Evolutionary conservation across 805 yeast genomes (phyloP).

Genomic region (Ogataea neopini): DNA sequence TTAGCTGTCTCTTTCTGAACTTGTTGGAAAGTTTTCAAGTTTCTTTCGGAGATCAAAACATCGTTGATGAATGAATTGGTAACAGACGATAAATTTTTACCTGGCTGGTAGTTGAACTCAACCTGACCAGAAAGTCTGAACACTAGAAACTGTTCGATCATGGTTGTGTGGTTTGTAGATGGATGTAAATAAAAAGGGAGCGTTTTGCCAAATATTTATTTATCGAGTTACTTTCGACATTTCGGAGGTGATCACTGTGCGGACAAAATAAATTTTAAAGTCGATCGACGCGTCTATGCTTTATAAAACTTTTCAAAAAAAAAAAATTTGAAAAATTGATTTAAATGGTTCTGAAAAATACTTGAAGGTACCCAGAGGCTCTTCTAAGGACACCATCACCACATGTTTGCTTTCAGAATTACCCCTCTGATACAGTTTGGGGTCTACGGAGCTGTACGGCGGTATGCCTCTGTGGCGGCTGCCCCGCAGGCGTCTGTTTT

Average conservation of each 20-base stretch:
- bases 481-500: constrained; percentile 2
- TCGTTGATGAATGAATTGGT: constrained; percentile 51
- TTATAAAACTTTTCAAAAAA: neutral
- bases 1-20: constrained; percentile 21
- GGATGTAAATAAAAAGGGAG: neutral
- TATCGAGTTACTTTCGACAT: neutral
- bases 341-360: neutral
- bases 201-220: neutral
- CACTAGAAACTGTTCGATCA: constrained; percentile 51
- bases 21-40: constrained; percentile 24
- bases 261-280: neutral
- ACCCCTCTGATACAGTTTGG: neutral
- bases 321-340: neutral
- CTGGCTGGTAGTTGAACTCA: constrained; percentile 46
- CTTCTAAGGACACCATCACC: neutral
- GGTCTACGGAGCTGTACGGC: neutral
- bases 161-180: constrained; percentile 12
- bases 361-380: neutral
- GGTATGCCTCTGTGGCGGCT: constrained; percentile 1
- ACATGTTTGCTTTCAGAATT: neutral
- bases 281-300: neutral
- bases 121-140: constrained; percentile 56
- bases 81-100: constrained; percentile 39
- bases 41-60: constrained; percentile 45
- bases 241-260: neutral